phyloP scores from a whole-genome alignment of 352 stramenopile genomes.

The Elongisporangium undulatum region DNA sequence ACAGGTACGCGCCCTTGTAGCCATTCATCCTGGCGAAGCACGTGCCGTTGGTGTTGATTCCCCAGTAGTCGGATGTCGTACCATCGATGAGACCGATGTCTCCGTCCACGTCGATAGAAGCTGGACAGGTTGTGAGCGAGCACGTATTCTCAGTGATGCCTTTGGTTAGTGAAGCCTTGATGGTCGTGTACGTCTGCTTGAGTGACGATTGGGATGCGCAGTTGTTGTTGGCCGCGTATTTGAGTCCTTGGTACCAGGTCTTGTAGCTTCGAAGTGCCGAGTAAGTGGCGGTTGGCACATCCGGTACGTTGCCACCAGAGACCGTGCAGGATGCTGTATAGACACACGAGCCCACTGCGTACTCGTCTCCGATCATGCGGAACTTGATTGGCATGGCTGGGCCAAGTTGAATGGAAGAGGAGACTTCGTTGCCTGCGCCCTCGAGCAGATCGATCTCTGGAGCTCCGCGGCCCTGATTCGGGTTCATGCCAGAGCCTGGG shows the following conservation, averaged over 20 bases:
- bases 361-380: slow-evolving; percentile 4
- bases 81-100: slow-evolving; percentile 26
- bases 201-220: slow-evolving; percentile 1
- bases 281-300: slow-evolving; percentile 9
- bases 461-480: no score
- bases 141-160: slow-evolving; percentile 18
- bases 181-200: slow-evolving; percentile 4
- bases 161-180: slow-evolving; percentile 5
- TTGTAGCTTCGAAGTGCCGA: slow-evolving; percentile 4
- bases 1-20: slow-evolving; percentile 58
- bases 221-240: slow-evolving; percentile 11
- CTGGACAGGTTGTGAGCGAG: slow-evolving; percentile 9
- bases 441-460: slow-evolving; percentile 96
- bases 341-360: slow-evolving; percentile 2
- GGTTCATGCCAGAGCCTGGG: slow-evolving; percentile 88
- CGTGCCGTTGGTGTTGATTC: slow-evolving; percentile 40
- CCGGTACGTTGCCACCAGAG: slow-evolving; percentile 2
- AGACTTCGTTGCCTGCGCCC: slow-evolving; percentile 60
- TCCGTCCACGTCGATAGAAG: slow-evolving; percentile 11
- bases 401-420: slow-evolving; percentile 68
- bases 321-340: slow-evolving; percentile 5
- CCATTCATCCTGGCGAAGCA: slow-evolving; percentile 58
- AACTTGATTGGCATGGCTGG: slow-evolving; percentile 20
- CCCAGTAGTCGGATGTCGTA: slow-evolving; percentile 26
- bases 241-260: slow-evolving; percentile 15